Percentiles rank a stretch among this genome's conserved stretches.
phyloP scores from a whole-genome alignment of 2,329 filamentous ascomycete species.

The Pestalotiopsis sp. region DNA sequence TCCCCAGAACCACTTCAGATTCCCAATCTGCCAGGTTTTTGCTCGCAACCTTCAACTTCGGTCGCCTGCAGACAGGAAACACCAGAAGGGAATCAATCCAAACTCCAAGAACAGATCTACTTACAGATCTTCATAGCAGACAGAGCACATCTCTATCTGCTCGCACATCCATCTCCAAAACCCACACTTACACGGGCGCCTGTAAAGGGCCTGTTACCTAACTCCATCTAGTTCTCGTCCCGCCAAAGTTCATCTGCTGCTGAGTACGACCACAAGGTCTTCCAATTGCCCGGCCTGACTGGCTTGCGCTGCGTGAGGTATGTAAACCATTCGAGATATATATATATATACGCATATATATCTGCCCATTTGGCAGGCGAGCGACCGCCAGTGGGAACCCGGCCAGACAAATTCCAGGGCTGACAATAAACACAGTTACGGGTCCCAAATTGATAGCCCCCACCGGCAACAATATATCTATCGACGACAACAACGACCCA shows the following conservation, averaged over 20 bases:
- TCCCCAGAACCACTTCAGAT: not conserved
- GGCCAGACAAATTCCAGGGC: constrained; percentile 10
- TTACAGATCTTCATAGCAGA: not conserved
- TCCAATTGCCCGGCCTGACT: constrained; percentile 34
- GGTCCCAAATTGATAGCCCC: constrained; percentile 38
- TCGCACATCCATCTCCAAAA: not conserved
- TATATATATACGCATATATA: not conserved
- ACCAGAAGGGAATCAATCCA: not conserved
- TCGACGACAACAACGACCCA: constrained; percentile 44
- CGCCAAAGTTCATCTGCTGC: constrained; percentile 32
- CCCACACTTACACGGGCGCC: constrained; percentile 12
- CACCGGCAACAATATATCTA: constrained; percentile 37
- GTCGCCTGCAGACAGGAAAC: not conserved
- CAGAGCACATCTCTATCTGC: not conserved
- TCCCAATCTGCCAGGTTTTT: not conserved
- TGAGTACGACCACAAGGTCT: constrained; percentile 27
- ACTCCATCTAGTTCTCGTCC: constrained; percentile 28
- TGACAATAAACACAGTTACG: constrained; percentile 40
- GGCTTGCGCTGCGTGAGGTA: constrained; percentile 38
- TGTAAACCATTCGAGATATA: constrained; percentile 10
- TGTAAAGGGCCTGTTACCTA: constrained; percentile 13
- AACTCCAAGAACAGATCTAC: not conserved
- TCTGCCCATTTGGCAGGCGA: not conserved
- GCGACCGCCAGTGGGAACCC: not conserved
- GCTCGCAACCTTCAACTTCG: not conserved